Base-by-base conservation (phyloP, 192 early-diverging fungal species). In the Chytriomyces sp. region DNA sequence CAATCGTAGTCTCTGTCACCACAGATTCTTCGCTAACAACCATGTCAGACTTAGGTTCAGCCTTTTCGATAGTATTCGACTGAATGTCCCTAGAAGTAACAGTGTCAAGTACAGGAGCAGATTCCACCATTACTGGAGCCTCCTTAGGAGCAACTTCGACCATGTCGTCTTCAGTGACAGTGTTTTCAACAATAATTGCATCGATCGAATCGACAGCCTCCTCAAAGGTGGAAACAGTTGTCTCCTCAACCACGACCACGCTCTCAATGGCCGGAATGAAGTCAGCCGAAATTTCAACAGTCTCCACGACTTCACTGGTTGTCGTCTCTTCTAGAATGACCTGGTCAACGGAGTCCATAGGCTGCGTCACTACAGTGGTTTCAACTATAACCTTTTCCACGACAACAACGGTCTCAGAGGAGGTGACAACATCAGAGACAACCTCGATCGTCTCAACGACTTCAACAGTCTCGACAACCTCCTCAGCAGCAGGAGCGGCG, bases 1-100 rank as follows among this genome's bases (percentile, higher is more conserved):
- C 44, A n/a, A n/a, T n/a, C n/a, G n/a, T n/a, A 49, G 44, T 49
- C 44, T 49, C 44, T 12, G 22, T 2, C 1, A 49, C 44, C 1
- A 64, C 52, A 34, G 65, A 38, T 26, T 68, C 65, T 55, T 68
- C 54, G 31, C 52, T 32, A 37, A 55, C 65, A 55, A 52, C 34
- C 49, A 33, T 55, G 26, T 5, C 40, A 12, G 37, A 6, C 4
- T 49, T 26, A 26, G 12, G 17, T 26, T 58, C 56, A 58, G 56
- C 30, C n/a, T n/a, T n/a, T n/a, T n/a, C n/a, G n/a, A n/a, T n/a
- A n/a, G n/a, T n/a, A n/a, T n/a, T n/a, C n/a, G n/a, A n/a, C n/a
- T n/a, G n/a, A n/a, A n/a, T 12, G 19, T 12, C 41, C 8, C n/a
- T 7, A 44, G 41, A 44, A 44, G 19, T n/a, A 12, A 12, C 41